Conservation (phyloP, 176 grass and related monocot genomes). For the Alloteropsis semialata region DNA sequence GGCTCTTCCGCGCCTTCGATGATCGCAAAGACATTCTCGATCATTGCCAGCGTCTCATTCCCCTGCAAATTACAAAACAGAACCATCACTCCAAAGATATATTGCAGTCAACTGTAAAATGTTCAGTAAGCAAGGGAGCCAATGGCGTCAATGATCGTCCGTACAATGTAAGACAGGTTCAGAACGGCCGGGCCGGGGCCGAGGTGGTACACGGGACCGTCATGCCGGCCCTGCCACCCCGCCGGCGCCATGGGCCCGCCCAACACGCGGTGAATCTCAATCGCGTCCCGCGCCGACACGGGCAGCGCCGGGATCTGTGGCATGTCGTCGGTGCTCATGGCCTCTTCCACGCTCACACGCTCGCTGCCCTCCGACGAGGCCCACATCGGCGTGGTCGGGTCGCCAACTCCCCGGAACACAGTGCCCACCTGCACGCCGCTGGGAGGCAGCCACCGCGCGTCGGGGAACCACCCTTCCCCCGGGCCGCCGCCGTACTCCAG, state of each 20-base stretch:
- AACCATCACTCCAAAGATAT: not conserved
- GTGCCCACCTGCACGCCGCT: slow-evolving; percentile 69
- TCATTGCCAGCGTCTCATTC: slow-evolving; percentile 64
- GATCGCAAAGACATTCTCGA: slow-evolving; percentile 70
- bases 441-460: slow-evolving; percentile 56
- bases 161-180: slow-evolving; percentile 71
- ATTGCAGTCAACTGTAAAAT: too few relatives aligned
- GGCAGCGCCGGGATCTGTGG: slow-evolving; percentile 59
- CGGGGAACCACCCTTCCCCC: slow-evolving; percentile 43
- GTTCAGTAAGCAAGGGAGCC: not conserved
- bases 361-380: slow-evolving; percentile 59
- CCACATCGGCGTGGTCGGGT: slow-evolving; percentile 80
- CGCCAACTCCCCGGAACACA: slow-evolving; percentile 47
- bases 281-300: slow-evolving; percentile 62
- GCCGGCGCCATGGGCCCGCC: slow-evolving; percentile 53
- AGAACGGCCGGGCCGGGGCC: slow-evolving; percentile 69
- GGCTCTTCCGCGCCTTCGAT: slow-evolving; percentile 76
- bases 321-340: slow-evolving; percentile 55
- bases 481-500: slow-evolving; percentile 50
- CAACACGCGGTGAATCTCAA: slow-evolving; percentile 42
- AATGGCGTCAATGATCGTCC: not conserved
- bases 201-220: slow-evolving; percentile 48
- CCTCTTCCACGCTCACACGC: slow-evolving; percentile 47
- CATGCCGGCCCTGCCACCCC: slow-evolving; percentile 66
- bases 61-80: slow-evolving; percentile 38